Percentiles rank a stretch among this genome's conserved stretches.
These are phyloP conservation scores for Ambrosiella beaveri DNA, from an alignment of 2,329 filamentous ascomycete genomes.

Conservation along the genomic window DNA sequence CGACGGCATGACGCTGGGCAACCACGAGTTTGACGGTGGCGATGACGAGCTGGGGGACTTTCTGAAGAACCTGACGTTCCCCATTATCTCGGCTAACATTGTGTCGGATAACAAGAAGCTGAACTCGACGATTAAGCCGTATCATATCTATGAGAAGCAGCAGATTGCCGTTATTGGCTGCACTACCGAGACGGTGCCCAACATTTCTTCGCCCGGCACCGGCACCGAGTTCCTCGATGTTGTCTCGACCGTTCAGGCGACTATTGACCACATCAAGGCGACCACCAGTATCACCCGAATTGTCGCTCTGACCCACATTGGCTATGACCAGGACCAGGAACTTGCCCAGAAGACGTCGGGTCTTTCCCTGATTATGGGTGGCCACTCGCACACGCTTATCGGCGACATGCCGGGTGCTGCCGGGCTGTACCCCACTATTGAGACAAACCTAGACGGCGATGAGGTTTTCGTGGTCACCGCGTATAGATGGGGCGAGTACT, in stretches of 20 bases:
- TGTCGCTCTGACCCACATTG: constrained; percentile 49
- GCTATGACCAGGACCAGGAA: constrained; percentile 44
- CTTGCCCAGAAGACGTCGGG: constrained; percentile 43
- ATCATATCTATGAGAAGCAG: constrained; percentile 45
- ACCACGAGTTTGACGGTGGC: constrained; percentile 50
- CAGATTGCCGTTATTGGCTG: constrained; percentile 46
- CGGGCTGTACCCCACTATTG: constrained; percentile 47
- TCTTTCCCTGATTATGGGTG: constrained; percentile 51
- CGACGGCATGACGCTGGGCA: constrained; percentile 50
- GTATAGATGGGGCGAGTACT: constrained; percentile 51
- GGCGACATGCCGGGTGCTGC: constrained; percentile 39
- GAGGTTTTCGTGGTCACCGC: constrained; percentile 53
- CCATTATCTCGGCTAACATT: constrained; percentile 46
- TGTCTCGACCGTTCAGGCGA: constrained; percentile 39
- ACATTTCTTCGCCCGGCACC: constrained; percentile 40
- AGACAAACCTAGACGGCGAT: constrained; percentile 40
- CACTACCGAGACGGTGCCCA: constrained; percentile 40
- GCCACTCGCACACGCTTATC: constrained; percentile 42
- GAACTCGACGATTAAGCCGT: constrained; percentile 47
- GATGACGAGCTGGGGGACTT: constrained; percentile 46
- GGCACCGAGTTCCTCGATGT: constrained; percentile 42
- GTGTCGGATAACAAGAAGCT: constrained; percentile 40
- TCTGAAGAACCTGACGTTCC: constrained; percentile 45
- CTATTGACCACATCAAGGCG: constrained; percentile 42
- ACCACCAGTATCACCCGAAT: constrained; percentile 47